These are phyloP conservation scores for Bipolaris cookei DNA, from an alignment of 2,329 filamentous ascomycete genomes.

Conservation along the genomic window DNA sequence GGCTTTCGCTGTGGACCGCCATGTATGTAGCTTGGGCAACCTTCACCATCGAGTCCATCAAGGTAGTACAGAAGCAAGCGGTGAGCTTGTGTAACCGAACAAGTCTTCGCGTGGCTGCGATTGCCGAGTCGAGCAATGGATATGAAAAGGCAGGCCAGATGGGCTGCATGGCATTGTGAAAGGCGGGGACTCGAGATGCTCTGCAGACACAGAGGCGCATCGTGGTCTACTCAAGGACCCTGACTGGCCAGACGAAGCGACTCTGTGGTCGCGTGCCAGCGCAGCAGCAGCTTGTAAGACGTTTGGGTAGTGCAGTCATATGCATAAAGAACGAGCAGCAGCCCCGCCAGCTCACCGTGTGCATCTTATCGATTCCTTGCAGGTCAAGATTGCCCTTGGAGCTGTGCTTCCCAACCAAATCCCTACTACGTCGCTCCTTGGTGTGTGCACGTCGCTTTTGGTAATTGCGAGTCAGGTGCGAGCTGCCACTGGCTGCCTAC, in stretches of 20 bases:
- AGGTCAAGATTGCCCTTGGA: not conserved
- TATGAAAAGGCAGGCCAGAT: not conserved
- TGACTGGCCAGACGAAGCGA: conserved; percentile 33
- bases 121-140: not conserved
- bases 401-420: not conserved
- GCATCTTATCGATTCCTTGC: not conserved
- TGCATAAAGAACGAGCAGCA: conserved; percentile 15
- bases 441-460: not conserved
- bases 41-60: conserved; percentile 17
- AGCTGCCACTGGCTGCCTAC: not conserved
- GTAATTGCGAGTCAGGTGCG: conserved; percentile 18
- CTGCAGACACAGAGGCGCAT: conserved; percentile 48
- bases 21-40: conserved; percentile 27
- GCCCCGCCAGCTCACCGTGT: not conserved
- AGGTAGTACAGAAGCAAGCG: conserved; percentile 25
- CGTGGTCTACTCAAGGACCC: conserved; percentile 35
- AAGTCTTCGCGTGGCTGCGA: not conserved
- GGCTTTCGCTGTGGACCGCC: conserved; percentile 21
- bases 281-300: conserved; percentile 34
- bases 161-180: conserved; percentile 36
- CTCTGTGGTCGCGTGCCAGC: conserved; percentile 42
- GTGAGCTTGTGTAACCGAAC: conserved; percentile 34
- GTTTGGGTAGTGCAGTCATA: conserved; percentile 10
- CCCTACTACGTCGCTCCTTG: not conserved
- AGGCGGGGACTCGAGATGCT: conserved; percentile 44